Evolutionary conservation across 192 early-diverging fungal genomes (phyloP).

Genomic region (Coemansia sp.): DNA sequence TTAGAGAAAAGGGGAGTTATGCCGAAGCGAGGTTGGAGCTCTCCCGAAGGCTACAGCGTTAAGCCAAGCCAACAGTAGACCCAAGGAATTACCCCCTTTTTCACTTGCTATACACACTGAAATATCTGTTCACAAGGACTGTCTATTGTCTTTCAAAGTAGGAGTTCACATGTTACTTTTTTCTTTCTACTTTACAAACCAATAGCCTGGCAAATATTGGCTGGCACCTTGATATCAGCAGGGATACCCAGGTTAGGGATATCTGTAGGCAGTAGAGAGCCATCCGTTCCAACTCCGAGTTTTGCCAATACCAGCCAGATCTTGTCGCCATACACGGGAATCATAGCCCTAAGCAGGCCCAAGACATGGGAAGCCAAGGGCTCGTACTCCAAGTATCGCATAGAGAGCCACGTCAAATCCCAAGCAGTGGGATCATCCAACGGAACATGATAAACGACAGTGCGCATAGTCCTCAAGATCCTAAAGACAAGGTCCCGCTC

Average conservation of each 20-base stretch:
- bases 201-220: constrained; percentile 24
- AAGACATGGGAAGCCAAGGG: constrained; percentile 2
- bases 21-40: too few relatives aligned
- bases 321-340: constrained; percentile 40
- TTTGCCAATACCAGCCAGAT: constrained; percentile 42
- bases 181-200: neutral
- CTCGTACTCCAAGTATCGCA: constrained; percentile 11
- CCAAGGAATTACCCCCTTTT: too few relatives aligned
- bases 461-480: constrained; percentile 27
- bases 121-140: neutral
- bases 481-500: constrained; percentile 12
- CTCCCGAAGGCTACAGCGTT: too few relatives aligned
- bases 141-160: too few relatives aligned
- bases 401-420: constrained; percentile 15
- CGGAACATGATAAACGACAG: constrained; percentile 28
- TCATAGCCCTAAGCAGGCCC: constrained; percentile 28
- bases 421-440: constrained; percentile 33
- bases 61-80: too few relatives aligned
- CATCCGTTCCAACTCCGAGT: neutral
- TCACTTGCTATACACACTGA: neutral
- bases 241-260: constrained; percentile 22
- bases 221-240: neutral
- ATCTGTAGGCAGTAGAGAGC: neutral
- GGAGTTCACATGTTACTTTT: neutral
- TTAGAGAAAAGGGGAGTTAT: neutral